A percentile compares a stretch with the other conserved stretches of the same genome.
Conservation (phyloP, 1,139 yeast species). For the Kodamaea fungicola region DNA sequence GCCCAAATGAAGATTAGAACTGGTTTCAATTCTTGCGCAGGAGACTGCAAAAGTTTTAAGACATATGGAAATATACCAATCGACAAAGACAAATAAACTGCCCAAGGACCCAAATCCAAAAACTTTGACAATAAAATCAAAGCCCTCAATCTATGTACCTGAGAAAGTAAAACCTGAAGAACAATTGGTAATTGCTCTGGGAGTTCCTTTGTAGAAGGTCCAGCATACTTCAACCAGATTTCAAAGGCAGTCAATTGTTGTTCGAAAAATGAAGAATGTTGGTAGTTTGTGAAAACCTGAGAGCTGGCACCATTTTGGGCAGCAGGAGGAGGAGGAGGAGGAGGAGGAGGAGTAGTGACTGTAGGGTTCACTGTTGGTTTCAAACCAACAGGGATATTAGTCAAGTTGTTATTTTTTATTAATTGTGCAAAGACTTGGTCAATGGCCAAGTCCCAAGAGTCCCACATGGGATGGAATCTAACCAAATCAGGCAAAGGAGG, state of each 20-base stretch:
- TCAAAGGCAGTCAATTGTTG: constrained; percentile 96
- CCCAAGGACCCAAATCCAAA: constrained; percentile 95
- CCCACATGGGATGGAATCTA: constrained; percentile 92
- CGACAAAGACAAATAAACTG: constrained; percentile 86
- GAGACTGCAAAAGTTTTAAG: constrained; percentile 82
- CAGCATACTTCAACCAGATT: constrained; percentile 85
- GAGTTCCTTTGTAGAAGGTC: constrained; percentile 77
- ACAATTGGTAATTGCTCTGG: constrained; percentile 96
- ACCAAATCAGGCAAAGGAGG: constrained; percentile 86
- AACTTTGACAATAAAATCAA: constrained; percentile 78
- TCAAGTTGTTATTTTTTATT: constrained; percentile 34
- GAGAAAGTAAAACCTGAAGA: constrained; percentile 86
- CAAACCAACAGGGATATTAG: constrained; percentile 1
- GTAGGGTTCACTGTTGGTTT: constrained; percentile 1
- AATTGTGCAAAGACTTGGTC: constrained; percentile 85
- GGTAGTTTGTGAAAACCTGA: constrained; percentile 47
- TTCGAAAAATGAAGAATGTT: constrained; percentile 90
- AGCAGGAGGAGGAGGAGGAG: constrained; percentile 3
- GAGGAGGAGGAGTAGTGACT: constrained; percentile 2
- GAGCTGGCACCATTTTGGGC: constrained; percentile 23
- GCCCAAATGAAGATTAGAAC: constrained; percentile 97
- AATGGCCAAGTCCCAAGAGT: constrained; percentile 95
- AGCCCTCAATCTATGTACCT: constrained; percentile 90
- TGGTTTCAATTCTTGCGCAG: constrained; percentile 93
- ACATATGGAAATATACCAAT: constrained; percentile 97